These are phyloP conservation scores for Elsinoe necatrix DNA, from an alignment of 2,329 filamentous ascomycete genomes.

Conservation along the genomic window DNA sequence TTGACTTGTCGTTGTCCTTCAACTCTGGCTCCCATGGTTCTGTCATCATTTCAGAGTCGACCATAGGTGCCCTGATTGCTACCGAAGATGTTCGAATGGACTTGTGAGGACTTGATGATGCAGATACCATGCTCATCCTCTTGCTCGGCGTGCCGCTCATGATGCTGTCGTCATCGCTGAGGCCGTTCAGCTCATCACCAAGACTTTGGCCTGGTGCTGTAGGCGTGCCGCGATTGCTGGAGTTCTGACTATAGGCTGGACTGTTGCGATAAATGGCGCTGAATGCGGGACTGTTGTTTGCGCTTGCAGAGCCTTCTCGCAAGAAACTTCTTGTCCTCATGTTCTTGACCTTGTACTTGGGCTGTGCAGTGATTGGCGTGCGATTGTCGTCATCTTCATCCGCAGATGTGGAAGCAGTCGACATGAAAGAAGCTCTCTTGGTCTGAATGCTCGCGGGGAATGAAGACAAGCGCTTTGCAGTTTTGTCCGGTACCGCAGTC, in stretches of 20 bases:
- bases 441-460: conserved; percentile 41
- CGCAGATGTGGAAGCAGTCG: conserved; percentile 79
- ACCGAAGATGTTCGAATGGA: background rate
- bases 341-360: conserved; percentile 63
- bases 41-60: conserved; percentile 56
- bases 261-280: conserved; percentile 15
- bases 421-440: conserved; percentile 64
- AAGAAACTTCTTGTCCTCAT: conserved; percentile 30
- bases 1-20: conserved; percentile 12
- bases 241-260: conserved; percentile 42
- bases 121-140: conserved; percentile 13
- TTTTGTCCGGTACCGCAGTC: conserved; percentile 15
- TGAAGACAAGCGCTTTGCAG: conserved; percentile 31
- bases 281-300: conserved; percentile 25
- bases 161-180: conserved; percentile 51
- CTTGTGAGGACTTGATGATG: conserved; percentile 14
- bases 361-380: conserved; percentile 56
- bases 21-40: conserved; percentile 46
- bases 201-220: conserved; percentile 61
- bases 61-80: conserved; percentile 36
- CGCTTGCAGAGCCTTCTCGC: conserved; percentile 38
- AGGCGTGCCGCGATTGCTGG: conserved; percentile 37
- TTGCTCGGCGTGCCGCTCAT: conserved; percentile 18
- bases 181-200: conserved; percentile 79
- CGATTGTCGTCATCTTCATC: conserved; percentile 61